Percentiles rank a stretch among this genome's conserved stretches.
These are phyloP conservation scores for Penicillium verrucosum DNA, from an alignment of 2,329 filamentous ascomycete species.

Conservation along the genomic window DNA sequence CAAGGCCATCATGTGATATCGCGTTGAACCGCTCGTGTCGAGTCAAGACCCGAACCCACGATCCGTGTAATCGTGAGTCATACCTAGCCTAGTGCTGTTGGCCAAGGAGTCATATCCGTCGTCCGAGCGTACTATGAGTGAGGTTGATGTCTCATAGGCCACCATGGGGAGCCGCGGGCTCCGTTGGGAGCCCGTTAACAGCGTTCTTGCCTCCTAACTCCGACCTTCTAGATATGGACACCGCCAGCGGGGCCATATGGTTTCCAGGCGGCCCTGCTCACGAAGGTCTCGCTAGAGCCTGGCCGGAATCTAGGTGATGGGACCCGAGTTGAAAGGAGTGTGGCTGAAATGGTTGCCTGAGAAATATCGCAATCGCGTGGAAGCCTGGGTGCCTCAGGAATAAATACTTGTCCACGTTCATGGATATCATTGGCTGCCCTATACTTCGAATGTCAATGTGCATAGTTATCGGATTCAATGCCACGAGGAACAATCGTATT, in stretches of 20 bases:
- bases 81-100: background rate
- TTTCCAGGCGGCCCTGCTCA: background rate
- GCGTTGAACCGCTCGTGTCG: constrained; percentile 1
- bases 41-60: background rate
- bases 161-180: background rate
- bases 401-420: background rate
- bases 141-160: background rate
- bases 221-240: constrained; percentile 2
- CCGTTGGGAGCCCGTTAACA: background rate
- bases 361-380: background rate
- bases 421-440: constrained; percentile 6
- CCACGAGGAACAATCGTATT: background rate
- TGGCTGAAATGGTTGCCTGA: constrained; percentile 6
- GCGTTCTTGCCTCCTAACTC: constrained; percentile 6
- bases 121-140: background rate
- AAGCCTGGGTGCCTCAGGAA: constrained; percentile 5
- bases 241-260: background rate
- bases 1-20: constrained; percentile 1
- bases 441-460: background rate
- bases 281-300: background rate
- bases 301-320: background rate
- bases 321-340: background rate
- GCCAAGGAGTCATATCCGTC: background rate
- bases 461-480: background rate
- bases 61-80: constrained; percentile 3